These are phyloP conservation scores for Biancaea sappan DNA, from an alignment of 306 rosid genomes.

Conservation along the genomic window DNA sequence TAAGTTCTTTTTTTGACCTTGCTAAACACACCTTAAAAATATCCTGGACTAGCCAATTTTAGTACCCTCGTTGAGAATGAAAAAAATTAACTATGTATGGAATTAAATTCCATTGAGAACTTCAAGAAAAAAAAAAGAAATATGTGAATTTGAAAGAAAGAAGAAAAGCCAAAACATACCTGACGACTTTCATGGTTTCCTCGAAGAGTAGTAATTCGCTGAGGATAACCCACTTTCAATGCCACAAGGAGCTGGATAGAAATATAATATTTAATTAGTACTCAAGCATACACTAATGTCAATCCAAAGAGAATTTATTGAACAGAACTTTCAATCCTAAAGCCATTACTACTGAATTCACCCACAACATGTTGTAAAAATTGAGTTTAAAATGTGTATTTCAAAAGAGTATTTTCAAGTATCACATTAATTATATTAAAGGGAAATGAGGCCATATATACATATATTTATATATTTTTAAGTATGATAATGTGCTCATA, in stretches of 20 bases:
- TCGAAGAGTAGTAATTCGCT: conserved; percentile 81
- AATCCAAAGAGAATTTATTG: neutral
- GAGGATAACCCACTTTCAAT: conserved; percentile 75
- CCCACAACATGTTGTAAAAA: no score
- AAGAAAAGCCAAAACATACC: conserved; percentile 43
- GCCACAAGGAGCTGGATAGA: conserved; percentile 72
- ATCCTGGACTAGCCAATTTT: neutral
- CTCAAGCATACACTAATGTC: neutral
- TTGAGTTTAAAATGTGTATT: neutral
- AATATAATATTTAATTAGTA: conserved; percentile 32
- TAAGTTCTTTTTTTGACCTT: no score
- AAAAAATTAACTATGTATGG: neutral
- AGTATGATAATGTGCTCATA: no score
- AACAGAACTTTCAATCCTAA: no score
- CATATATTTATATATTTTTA: no score
- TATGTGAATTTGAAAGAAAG: neutral
- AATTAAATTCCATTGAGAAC: neutral
- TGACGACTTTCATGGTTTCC: conserved; percentile 92
- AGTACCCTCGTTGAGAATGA: neutral
- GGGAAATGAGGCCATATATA: no score
- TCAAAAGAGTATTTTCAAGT: no score
- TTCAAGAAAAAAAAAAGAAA: neutral
- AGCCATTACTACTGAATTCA: no score
- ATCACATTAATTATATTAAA: no score
- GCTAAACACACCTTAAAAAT: no score